A percentile compares a stretch with the other conserved stretches of the same genome.
phyloP scores from a whole-genome alignment of 2,329 filamentous ascomycete species.

The Stagonosporopsis rhizophila region DNA sequence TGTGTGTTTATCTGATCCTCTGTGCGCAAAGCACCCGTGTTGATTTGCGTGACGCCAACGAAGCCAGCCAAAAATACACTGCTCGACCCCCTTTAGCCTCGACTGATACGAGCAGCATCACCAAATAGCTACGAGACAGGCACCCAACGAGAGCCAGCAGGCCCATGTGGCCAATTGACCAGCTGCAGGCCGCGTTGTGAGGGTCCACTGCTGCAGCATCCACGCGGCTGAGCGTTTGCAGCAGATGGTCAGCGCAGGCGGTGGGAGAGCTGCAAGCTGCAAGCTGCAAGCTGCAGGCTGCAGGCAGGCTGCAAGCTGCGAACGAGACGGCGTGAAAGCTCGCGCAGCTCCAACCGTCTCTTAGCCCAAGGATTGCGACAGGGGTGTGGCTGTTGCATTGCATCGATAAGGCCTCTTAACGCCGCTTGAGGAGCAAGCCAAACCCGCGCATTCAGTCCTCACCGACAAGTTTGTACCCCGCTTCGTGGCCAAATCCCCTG shows the following conservation, averaged over 20 bases:
- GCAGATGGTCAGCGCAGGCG: constrained; percentile 27
- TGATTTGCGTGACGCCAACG: constrained; percentile 1
- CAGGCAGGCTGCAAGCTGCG: background rate
- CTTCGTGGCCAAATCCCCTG: constrained; percentile 18
- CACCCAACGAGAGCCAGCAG: constrained; percentile 9
- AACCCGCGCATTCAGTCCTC: constrained; percentile 27
- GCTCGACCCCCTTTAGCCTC: constrained; percentile 29
- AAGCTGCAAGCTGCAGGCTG: too few species aligned
- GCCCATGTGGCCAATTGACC: constrained; percentile 5
- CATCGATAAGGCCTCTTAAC: constrained; percentile 39
- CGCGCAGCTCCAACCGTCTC: constrained; percentile 17
- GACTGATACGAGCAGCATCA: constrained; percentile 29
- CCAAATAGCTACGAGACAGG: constrained; percentile 26
- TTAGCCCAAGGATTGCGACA: constrained; percentile 19
- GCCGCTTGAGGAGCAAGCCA: constrained; percentile 22
- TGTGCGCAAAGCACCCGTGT: constrained; percentile 15
- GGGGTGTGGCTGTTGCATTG: constrained; percentile 26
- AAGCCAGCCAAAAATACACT: constrained; percentile 19
- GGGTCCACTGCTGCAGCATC: constrained; percentile 18
- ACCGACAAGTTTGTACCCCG: constrained; percentile 39
- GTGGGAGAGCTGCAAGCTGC: constrained; percentile 25
- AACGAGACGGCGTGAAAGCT: constrained; percentile 4
- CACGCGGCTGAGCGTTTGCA: constrained; percentile 44
- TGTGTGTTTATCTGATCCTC: constrained; percentile 4
- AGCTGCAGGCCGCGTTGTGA: constrained; percentile 22